Evolutionary conservation across 1,139 yeast genomes (phyloP).

Genomic region (Schizosaccharomyces versatilis): DNA sequence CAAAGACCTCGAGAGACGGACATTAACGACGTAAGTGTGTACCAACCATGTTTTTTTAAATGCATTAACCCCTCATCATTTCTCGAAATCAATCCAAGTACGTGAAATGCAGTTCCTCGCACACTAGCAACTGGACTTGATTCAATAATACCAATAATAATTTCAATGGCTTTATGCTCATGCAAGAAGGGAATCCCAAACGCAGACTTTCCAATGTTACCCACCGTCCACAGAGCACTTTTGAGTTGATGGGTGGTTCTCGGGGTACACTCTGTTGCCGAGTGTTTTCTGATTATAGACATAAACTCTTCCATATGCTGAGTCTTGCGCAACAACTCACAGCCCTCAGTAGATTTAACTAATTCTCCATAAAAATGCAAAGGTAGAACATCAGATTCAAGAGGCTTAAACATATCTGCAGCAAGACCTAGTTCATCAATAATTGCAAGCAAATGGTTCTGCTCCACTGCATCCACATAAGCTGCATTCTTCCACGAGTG

Average conservation of each 20-base stretch:
- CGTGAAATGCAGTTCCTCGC: conserved; percentile 40
- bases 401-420: neutral
- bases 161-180: conserved; percentile 33
- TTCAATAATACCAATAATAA: conserved; percentile 32
- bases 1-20: conserved; percentile 32
- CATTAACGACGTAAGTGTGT: conserved; percentile 32
- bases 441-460: conserved; percentile 17
- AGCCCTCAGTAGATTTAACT: conserved; percentile 64
- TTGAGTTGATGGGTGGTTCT: conserved; percentile 27
- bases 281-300: conserved; percentile 21
- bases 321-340: conserved; percentile 26
- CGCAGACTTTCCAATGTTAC: conserved; percentile 42
- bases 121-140: conserved; percentile 39
- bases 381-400: conserved; percentile 19
- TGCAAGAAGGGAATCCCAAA: conserved; percentile 31
- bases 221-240: conserved; percentile 72
- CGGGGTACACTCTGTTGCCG: conserved; percentile 14
- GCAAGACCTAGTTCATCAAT: neutral
- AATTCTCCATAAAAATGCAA: conserved; percentile 60
- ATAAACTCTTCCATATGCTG: conserved; percentile 29
- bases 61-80: conserved; percentile 55
- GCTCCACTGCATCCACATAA: conserved; percentile 34
- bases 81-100: conserved; percentile 49
- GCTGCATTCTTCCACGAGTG: conserved; percentile 23
- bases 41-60: conserved; percentile 26